Percentiles rank a stretch among this genome's conserved stretches.
phyloP scores from a whole-genome alignment of 169 alveolate species.

The Eimeria brunetti region DNA sequence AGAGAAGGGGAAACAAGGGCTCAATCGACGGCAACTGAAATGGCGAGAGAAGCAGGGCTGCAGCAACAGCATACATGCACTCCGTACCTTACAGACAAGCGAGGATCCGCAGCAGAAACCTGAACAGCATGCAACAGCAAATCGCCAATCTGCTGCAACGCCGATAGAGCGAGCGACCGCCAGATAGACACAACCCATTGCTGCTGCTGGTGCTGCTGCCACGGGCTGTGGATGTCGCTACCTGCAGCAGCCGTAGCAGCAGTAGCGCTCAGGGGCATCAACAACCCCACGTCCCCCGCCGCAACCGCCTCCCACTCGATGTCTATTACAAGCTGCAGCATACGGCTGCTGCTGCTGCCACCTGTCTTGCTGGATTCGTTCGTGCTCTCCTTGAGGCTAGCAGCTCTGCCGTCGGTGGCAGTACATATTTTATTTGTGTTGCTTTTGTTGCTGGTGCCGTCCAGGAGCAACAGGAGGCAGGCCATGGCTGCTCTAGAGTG shows the following conservation, averaged over 20 bases:
- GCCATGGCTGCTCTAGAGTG: constrained; percentile 68
- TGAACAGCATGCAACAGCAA: constrained; percentile 56
- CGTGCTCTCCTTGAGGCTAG: constrained; percentile 10
- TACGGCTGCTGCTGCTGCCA: constrained; percentile 24
- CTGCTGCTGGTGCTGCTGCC: constrained; percentile 67
- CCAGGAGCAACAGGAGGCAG: constrained; percentile 46
- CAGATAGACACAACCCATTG: constrained; percentile 17
- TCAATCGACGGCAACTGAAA: background rate
- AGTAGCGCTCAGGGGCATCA: constrained; percentile 24
- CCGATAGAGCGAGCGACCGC: constrained; percentile 63
- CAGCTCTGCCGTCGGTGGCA: background rate
- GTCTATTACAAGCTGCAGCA: constrained; percentile 55
- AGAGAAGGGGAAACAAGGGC: background rate
- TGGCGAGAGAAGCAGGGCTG: background rate
- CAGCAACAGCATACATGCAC: background rate
- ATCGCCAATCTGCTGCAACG: constrained; percentile 64
- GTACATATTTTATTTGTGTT: background rate
- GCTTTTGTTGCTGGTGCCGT: constrained; percentile 33
- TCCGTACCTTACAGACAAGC: constrained; percentile 40
- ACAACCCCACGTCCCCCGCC: constrained; percentile 47
- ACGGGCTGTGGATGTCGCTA: background rate
- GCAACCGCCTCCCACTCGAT: constrained; percentile 62
- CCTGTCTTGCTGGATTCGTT: background rate
- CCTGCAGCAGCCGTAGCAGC: constrained; percentile 43
- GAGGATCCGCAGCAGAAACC: constrained; percentile 38